phyloP scores from a whole-genome alignment of 179 eudicot species.

The Gypsophila paniculata region DNA sequence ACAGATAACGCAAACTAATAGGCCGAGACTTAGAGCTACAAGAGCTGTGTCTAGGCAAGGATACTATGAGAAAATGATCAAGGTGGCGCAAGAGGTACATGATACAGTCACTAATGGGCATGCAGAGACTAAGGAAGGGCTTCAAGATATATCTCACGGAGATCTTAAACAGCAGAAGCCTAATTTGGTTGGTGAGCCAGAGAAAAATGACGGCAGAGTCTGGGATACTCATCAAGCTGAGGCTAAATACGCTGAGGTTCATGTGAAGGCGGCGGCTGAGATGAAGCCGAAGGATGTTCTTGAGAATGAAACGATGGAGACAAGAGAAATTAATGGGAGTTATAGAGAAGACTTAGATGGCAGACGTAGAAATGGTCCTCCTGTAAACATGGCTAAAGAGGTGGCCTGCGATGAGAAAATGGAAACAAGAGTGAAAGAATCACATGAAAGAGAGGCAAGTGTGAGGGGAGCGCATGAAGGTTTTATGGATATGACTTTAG shows the following conservation, averaged over 20 bases:
- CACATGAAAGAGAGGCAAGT: constrained; percentile 11
- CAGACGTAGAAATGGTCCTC: constrained; percentile 12
- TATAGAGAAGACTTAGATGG: constrained; percentile 20
- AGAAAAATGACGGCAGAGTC: constrained; percentile 19
- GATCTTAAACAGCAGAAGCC: constrained; percentile 19
- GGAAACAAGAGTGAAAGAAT: constrained; percentile 15
- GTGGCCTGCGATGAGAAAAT: constrained; percentile 7
- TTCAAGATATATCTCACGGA: constrained; percentile 25
- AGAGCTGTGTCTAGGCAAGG: constrained; percentile 36
- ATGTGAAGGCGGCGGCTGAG: constrained; percentile 19
- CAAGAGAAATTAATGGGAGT: constrained; percentile 24
- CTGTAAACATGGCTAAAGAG: constrained; percentile 21
- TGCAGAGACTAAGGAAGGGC: constrained; percentile 30
- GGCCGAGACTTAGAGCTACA: constrained; percentile 36
- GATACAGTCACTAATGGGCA: constrained; percentile 29
- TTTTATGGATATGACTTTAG: constrained; percentile 20
- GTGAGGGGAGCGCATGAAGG: constrained; percentile 15
- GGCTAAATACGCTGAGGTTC: constrained; percentile 16
- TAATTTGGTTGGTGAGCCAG: constrained; percentile 18
- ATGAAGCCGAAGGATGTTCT: constrained; percentile 16
- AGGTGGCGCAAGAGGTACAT: constrained; percentile 36
- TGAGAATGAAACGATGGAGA: constrained; percentile 22
- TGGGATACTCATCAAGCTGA: constrained; percentile 22
- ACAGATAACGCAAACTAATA: constrained; percentile 28
- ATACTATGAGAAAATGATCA: constrained; percentile 39